Evolutionary conservation across 371 early-diverging fungal genomes (phyloP).

Genomic region (Amoeboaphelidium protococcarum): DNA sequence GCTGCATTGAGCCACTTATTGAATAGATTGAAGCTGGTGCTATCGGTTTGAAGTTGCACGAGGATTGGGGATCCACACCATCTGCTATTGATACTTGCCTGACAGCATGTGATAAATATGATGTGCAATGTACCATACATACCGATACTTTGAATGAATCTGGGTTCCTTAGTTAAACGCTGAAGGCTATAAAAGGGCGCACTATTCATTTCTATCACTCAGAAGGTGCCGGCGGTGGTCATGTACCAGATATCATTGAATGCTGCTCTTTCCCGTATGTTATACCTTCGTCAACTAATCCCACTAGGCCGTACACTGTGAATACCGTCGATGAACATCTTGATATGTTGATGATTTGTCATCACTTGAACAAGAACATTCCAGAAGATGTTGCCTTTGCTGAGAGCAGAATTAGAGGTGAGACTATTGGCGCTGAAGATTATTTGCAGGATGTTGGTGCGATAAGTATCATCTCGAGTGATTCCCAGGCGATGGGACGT

Average conservation of each 20-base stretch:
- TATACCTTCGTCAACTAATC: constrained; percentile 69
- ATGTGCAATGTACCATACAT: constrained; percentile 65
- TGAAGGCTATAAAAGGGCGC: constrained; percentile 57
- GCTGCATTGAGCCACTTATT: constrained; percentile 25
- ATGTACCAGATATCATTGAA: constrained; percentile 38
- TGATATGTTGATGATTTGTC: constrained; percentile 94
- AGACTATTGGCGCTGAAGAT: constrained; percentile 85
- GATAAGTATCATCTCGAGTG: constrained; percentile 65
- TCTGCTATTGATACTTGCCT: constrained; percentile 69
- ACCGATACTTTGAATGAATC: constrained; percentile 82
- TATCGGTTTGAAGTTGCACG: constrained; percentile 71
- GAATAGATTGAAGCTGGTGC: constrained; percentile 69
- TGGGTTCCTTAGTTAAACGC: constrained; percentile 68
- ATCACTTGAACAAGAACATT: constrained; percentile 62
- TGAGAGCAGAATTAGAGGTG: constrained; percentile 72
- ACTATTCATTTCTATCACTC: constrained; percentile 82
- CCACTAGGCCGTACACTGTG: constrained; percentile 61
- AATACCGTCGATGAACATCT: constrained; percentile 88
- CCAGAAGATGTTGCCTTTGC: constrained; percentile 88
- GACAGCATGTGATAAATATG: constrained; percentile 50
- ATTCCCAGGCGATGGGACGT: constrained; percentile 80
- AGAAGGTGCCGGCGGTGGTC: constrained; percentile 91
- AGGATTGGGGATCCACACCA: constrained; percentile 83
- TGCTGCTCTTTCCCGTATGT: constrained; percentile 45
- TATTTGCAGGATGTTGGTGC: constrained; percentile 72